A percentile compares a stretch with the other conserved stretches of the same genome.
These are phyloP conservation scores for Fusarium scirpi DNA, from an alignment of 2,329 filamentous ascomycete species.

Conservation along the genomic window DNA sequence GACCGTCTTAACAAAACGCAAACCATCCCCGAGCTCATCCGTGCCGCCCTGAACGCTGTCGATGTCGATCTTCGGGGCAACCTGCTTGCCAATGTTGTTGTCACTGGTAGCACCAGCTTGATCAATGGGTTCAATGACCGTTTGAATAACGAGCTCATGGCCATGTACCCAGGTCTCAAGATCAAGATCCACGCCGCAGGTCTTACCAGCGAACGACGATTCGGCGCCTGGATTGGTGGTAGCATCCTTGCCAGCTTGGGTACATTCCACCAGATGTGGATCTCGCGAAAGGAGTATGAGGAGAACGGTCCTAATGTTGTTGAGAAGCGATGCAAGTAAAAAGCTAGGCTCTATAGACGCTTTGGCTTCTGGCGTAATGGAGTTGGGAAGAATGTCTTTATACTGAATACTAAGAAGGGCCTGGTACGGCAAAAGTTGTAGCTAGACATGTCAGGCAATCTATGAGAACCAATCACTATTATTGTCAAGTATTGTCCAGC, in stretches of 20 bases:
- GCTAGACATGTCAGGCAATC: slow-evolving; percentile 36
- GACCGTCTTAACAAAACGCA: slow-evolving; percentile 74
- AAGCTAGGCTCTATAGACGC: slow-evolving; percentile 17
- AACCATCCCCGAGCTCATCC: slow-evolving; percentile 86
- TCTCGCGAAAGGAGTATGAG: slow-evolving; percentile 96
- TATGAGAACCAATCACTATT: slow-evolving; percentile 3
- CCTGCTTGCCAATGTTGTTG: slow-evolving; percentile 88
- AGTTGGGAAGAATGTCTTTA: slow-evolving; percentile 50
- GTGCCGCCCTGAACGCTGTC: slow-evolving; percentile 79
- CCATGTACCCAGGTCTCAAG: slow-evolving; percentile 84
- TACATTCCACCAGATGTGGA: slow-evolving; percentile 99
- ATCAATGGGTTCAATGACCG: slow-evolving; percentile 94
- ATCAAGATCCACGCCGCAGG: slow-evolving; percentile 91
- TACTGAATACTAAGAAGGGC: slow-evolving; percentile 38
- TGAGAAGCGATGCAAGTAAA: slow-evolving; percentile 93
- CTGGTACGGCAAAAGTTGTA: slow-evolving; percentile 44
- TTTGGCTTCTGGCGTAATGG: slow-evolving; percentile 50
- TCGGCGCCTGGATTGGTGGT: slow-evolving; percentile 95
- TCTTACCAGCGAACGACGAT: slow-evolving; percentile 87
- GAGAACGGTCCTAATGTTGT: slow-evolving; percentile 92
- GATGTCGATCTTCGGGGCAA: slow-evolving; percentile 90
- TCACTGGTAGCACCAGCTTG: slow-evolving; percentile 88
- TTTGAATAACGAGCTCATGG: slow-evolving; percentile 83
- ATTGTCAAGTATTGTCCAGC: background rate
- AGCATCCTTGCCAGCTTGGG: slow-evolving; percentile 95